Evolutionary conservation across 2,329 filamentous ascomycete species (phyloP), one percentile per base, ranked within the genome.

Genomic region (Penicillium sp.): DNA sequence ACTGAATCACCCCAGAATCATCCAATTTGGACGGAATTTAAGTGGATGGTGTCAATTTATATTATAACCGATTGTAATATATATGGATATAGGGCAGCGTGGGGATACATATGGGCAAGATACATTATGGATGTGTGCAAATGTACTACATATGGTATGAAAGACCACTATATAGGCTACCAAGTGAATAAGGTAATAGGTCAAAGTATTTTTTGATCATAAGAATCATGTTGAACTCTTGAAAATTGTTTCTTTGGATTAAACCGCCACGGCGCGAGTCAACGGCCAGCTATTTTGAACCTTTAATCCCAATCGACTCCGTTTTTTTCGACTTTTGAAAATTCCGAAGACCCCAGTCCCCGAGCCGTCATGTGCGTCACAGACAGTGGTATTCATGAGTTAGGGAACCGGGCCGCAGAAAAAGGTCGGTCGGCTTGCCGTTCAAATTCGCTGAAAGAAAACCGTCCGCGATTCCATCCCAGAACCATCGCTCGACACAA

Each of bases 221-320:
- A 66, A 66, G 64, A 66, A 57, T 72, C 68, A 70, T 71, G 69
- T 64, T 71, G 68, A 72, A 72, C 66, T 72, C 70, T 70, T 67
- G 65, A 68, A 70, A 68, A 70, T 67, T 67, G 69, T 70, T 74
- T 70, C 53, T 67, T 73, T 75, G 73, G 70, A 73, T 76, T 76
- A 75, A 75, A 74, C 69, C 73, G 73, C 73, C 70, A 73, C 73
- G 72, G 73, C 67, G 68, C 70, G 72, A 75, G 71, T 71, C 68
- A 71, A 69, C 68, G 72, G 72, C 69, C 71, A 74, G 69, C 70
- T 73, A 74, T 69, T 72, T 73, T 72, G 68, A 74, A 73, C 70
- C 74, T 72, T 75, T 71, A 63, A 72, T 73, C 72, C 71, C 72
- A 68, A 65, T 66, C 67, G 72, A 77, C 73, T 75, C 74, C 72